A percentile compares a stretch with the other conserved stretches of the same genome.
phyloP scores from a whole-genome alignment of 1,284 basidiomycete genomes.

The Schizopora paradoxa region DNA sequence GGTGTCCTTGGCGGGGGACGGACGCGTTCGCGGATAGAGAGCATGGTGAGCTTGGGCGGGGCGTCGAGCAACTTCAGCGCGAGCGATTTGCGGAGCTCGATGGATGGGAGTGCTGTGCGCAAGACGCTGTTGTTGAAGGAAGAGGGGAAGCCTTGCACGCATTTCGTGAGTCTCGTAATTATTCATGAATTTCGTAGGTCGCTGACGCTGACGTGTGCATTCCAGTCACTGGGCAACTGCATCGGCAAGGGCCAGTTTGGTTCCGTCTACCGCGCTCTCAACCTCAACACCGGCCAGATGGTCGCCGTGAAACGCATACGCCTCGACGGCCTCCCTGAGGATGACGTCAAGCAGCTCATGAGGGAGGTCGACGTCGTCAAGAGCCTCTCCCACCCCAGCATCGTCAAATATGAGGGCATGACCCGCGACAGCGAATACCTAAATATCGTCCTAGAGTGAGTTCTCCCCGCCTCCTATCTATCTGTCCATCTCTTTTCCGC shows the following conservation, averaged over 20 bases:
- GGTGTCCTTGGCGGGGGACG: slow-evolving; percentile 24
- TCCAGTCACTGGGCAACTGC: slow-evolving; percentile 90
- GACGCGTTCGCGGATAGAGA: slow-evolving; percentile 57
- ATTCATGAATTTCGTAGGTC: slow-evolving; percentile 18
- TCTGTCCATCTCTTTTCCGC: background rate
- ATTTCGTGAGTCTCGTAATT: slow-evolving; percentile 63
- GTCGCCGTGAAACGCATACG: slow-evolving; percentile 92
- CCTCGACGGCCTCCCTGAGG: slow-evolving; percentile 80
- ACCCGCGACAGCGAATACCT: slow-evolving; percentile 82
- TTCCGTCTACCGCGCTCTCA: slow-evolving; percentile 89
- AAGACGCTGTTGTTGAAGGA: slow-evolving; percentile 79
- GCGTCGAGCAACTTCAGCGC: slow-evolving; percentile 48
- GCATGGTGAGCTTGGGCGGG: slow-evolving; percentile 58
- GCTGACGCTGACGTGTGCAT: no score
- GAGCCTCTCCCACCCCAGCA: slow-evolving; percentile 83
- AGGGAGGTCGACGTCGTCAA: slow-evolving; percentile 88
- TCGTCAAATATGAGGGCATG: slow-evolving; percentile 96
- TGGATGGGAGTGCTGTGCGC: slow-evolving; percentile 58
- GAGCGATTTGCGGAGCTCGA: slow-evolving; percentile 52
- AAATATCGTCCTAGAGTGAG: slow-evolving; percentile 89
- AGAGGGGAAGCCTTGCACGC: slow-evolving; percentile 73
- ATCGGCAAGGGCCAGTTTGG: slow-evolving; percentile 97
- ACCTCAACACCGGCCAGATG: slow-evolving; percentile 89
- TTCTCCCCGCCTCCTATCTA: slow-evolving; percentile 21
- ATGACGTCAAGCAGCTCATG: slow-evolving; percentile 84